Base-by-base conservation (phyloP, 2,329 filamentous ascomycete genomes). In the Diaporthe sp. region DNA sequence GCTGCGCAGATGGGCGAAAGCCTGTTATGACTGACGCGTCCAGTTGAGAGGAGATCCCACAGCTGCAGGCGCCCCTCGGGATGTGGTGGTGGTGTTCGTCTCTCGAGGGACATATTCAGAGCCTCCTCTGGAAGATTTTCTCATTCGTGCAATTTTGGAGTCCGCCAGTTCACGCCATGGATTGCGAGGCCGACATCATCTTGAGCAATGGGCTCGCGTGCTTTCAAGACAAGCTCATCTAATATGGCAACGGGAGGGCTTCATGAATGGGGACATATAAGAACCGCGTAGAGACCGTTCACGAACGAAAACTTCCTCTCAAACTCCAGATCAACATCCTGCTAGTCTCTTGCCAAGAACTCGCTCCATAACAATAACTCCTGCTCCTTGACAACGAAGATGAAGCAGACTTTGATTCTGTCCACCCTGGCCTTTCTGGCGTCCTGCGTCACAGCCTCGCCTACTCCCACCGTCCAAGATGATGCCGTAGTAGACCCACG, bases 401-500 rank as follows among this genome's bases (percentile, higher is more conserved):
- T 68, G 65, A 68, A 68, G 65, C 65, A 68, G 65, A 68, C 65
- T 68, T 25, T 68, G 31, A 13, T 68, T 20, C 47, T 68, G 31
- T 53, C 65, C 22, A 68, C 65, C 65, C 53, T 68, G 47, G 65
- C 65, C 3, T 68, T 68, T 28, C 65, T 68, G 31, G 65, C 65
- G 47, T 68, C 65, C 28, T 68, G 31, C 31, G 31, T 68, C 47
- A 5, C 47, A 39, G 65, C 65, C 31, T 68, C 47, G 65, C 65
- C 65, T 12, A 68, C 65, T 28, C 65, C 65, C 47, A 68, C 65
- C n/a, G 47, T 68, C 22, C 65, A 68, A 10, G 65, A 68, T 28
- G 47, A 53, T n/a, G 31, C 47, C 8, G n/a, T 53, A 2, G 65
- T 68, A 53, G 65, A 68, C 65, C 47, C 65, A 10, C 65, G 65